A percentile compares a stretch with the other conserved stretches of the same genome.
phyloP scores from a whole-genome alignment of 2,329 filamentous ascomycete species.

The Epichloe gansuensis region DNA sequence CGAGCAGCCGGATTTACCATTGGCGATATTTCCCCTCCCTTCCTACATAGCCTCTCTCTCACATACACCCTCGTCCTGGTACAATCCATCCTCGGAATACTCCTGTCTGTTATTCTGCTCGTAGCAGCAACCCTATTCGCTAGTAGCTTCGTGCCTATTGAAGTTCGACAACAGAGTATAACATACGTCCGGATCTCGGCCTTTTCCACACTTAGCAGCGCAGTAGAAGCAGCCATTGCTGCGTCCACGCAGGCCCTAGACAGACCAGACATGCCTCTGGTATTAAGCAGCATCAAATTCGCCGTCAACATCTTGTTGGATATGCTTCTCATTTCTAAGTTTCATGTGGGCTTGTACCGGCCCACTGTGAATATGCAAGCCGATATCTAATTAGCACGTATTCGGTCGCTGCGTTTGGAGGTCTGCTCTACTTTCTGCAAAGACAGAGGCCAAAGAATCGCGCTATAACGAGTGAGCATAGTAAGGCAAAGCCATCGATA shows the following conservation, averaged over 20 bases:
- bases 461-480: background rate
- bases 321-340: constrained; percentile 51
- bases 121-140: constrained; percentile 42
- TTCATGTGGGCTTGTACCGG: constrained; percentile 40
- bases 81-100: constrained; percentile 42
- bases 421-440: constrained; percentile 47
- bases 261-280: constrained; percentile 53
- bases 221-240: constrained; percentile 50
- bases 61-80: constrained; percentile 51
- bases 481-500: constrained; percentile 21
- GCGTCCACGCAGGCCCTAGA: constrained; percentile 52
- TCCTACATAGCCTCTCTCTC: constrained; percentile 40
- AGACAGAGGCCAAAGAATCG: constrained; percentile 7
- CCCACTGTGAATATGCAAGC: constrained; percentile 55
- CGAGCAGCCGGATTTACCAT: constrained; percentile 57
- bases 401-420: constrained; percentile 38
- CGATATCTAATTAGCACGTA: constrained; percentile 47
- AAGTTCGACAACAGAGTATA: constrained; percentile 42
- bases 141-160: constrained; percentile 46
- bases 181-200: constrained; percentile 53
- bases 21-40: constrained; percentile 45
- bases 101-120: constrained; percentile 48
- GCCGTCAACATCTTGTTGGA: constrained; percentile 54
- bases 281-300: constrained; percentile 53
- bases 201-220: constrained; percentile 47